Evolutionary conservation across 768 basidiomycete genomes (phyloP).

Genomic region (Filobasidium wieringae): DNA sequence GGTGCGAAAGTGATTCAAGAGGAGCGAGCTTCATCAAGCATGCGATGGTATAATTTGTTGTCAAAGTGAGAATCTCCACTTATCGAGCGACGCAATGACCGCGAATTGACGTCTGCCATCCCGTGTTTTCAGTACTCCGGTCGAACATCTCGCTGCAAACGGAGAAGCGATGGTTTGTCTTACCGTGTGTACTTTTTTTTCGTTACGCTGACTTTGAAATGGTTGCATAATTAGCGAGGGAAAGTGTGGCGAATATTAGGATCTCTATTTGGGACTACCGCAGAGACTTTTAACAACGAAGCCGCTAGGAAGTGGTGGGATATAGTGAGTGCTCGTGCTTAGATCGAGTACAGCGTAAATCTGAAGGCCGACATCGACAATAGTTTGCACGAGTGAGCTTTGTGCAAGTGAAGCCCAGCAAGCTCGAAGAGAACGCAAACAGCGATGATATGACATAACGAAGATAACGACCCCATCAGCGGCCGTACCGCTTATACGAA

Average conservation of each 20-base stretch:
- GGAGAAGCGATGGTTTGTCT: constrained; percentile 25
- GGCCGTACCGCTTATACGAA: too few relatives aligned
- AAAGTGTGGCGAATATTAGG: constrained; percentile 24
- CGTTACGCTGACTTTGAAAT: not conserved
- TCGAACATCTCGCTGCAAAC: constrained; percentile 25
- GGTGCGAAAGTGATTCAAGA: too few relatives aligned
- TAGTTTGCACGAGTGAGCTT: not conserved
- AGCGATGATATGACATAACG: not conserved
- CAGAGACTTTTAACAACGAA: constrained; percentile 11
- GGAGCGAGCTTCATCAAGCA: too few relatives aligned
- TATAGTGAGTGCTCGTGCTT: constrained; percentile 17
- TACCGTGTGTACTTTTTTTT: not conserved
- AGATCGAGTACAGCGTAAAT: not conserved
- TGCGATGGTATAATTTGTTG: constrained; percentile 19
- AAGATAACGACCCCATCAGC: too few relatives aligned
- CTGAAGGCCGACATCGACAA: not conserved
- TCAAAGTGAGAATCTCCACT: constrained; percentile 9
- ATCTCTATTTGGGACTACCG: constrained; percentile 13
- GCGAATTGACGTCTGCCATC: not conserved
- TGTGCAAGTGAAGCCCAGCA: not conserved
- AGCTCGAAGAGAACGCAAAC: not conserved
- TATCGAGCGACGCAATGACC: not conserved
- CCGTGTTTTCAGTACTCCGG: constrained; percentile 13
- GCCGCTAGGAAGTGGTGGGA: constrained; percentile 28
- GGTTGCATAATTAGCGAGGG: constrained; percentile 14